A percentile compares a stretch with the other conserved stretches of the same genome.
Conservation (phyloP, 352 stramenopile species). For the Pythium brachiatum region DNA sequence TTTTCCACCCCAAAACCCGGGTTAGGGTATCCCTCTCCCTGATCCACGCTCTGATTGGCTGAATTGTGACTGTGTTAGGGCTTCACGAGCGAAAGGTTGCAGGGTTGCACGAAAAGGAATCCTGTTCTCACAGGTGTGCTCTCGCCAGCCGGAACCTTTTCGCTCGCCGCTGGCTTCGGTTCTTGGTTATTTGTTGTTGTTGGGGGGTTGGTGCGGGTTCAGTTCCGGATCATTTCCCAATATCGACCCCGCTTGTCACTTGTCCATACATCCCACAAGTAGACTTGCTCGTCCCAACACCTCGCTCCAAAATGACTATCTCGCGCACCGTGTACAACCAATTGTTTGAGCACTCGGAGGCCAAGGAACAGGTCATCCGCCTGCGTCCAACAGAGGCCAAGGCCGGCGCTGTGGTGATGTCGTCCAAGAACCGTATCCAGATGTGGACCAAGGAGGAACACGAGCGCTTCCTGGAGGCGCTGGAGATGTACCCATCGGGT, state of each 20-base stretch:
- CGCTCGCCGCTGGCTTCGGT: constrained; percentile 15
- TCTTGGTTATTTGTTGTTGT: constrained; percentile 8
- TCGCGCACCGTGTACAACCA: constrained; percentile 83
- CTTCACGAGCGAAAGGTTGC: constrained; percentile 21
- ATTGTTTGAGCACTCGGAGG: constrained; percentile 64
- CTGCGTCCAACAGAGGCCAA: constrained; percentile 78
- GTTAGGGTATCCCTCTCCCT: constrained; percentile 7
- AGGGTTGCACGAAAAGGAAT: constrained; percentile 28
- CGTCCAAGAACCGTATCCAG: constrained; percentile 80
- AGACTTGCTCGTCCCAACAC: too few species aligned
- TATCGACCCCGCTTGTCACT: constrained; percentile 19
- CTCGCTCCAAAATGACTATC: constrained; percentile 56
- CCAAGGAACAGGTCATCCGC: constrained; percentile 69
- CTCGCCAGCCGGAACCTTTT: constrained; percentile 27
- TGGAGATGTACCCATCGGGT: constrained; percentile 82
- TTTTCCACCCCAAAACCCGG: constrained; percentile 8
- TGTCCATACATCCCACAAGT: background rate
- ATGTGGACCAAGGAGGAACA: constrained; percentile 88
- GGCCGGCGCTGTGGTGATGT: constrained; percentile 70
- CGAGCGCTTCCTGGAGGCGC: constrained; percentile 77
- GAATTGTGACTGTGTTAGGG: constrained; percentile 22
- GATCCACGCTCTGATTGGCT: constrained; percentile 14
- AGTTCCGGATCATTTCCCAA: constrained; percentile 22
- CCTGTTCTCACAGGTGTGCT: constrained; percentile 12
- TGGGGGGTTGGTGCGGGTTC: background rate